Evolutionary conservation across 768 basidiomycete species (phyloP).

Genomic region (Termitomyces sp.): DNA sequence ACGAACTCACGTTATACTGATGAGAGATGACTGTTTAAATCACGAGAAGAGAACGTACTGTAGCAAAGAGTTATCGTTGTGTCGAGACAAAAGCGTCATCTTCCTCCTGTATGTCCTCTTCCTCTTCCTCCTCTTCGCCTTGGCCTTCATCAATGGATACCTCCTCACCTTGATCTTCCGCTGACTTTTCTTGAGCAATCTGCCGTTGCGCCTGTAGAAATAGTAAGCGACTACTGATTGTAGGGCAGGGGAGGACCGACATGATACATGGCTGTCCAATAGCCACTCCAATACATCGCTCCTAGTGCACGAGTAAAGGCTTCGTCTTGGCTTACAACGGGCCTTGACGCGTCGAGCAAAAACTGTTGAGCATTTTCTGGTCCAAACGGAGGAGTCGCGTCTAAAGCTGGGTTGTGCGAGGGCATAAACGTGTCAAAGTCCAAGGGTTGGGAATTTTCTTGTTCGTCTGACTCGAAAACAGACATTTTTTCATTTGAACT

Average conservation of each 20-base stretch:
- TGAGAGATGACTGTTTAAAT: neutral
- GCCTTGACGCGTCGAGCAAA: conserved; percentile 25
- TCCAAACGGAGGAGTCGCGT: conserved; percentile 17
- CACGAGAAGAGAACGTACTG: neutral
- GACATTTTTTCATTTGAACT: neutral
- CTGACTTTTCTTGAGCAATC: conserved; percentile 12
- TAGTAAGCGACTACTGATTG: neutral
- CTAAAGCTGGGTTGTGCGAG: conserved; percentile 59
- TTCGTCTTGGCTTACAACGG: conserved; percentile 59
- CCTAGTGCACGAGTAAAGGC: conserved; percentile 70
- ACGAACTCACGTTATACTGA: neutral
- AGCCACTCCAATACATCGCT: conserved; percentile 85
- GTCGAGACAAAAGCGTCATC: conserved; percentile 30
- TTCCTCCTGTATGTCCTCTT: conserved; percentile 23
- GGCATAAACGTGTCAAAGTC: conserved; percentile 71
- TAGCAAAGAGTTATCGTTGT: conserved; percentile 25
- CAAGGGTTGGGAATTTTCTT: conserved; percentile 48
- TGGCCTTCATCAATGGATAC: conserved; percentile 3
- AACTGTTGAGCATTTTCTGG: conserved; percentile 20
- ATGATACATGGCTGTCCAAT: conserved; percentile 85
- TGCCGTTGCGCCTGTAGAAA: conserved; percentile 28
- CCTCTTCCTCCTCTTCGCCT: conserved; percentile 20
- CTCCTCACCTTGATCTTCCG: conserved; percentile 15
- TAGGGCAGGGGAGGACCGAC: conserved; percentile 37
- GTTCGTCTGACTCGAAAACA: conserved; percentile 1